Conservation (phyloP, 106 monocot species). For the Chionographis japonica region DNA sequence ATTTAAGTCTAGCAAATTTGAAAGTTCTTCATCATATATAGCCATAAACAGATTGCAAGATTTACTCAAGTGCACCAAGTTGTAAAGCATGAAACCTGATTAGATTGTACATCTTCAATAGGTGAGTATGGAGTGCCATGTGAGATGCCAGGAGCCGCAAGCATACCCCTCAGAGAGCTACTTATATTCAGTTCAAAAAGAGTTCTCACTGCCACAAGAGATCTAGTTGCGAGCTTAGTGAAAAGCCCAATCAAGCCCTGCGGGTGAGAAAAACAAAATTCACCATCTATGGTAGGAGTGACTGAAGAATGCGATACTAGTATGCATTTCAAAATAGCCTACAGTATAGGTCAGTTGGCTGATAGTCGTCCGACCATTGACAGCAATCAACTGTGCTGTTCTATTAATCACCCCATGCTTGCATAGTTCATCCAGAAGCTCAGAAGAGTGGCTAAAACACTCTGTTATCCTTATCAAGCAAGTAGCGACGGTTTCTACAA, state of each 20-base stretch:
- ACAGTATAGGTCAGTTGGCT: constrained; percentile 37
- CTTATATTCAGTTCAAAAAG: constrained; percentile 71
- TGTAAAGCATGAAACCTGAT: constrained; percentile 41
- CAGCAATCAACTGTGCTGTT: constrained; percentile 35
- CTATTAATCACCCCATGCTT: constrained; percentile 35
- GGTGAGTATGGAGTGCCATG: constrained; percentile 26
- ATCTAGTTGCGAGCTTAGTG: constrained; percentile 57
- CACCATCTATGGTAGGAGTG: no score
- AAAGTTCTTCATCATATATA: no score
- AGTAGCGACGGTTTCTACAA: constrained; percentile 64
- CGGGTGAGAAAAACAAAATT: background rate
- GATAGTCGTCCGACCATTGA: constrained; percentile 35
- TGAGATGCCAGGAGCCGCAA: constrained; percentile 38
- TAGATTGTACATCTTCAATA: constrained; percentile 25
- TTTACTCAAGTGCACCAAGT: background rate
- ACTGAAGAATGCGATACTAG: no score
- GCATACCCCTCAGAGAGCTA: constrained; percentile 39
- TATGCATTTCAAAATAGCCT: constrained; percentile 4
- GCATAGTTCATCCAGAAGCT: constrained; percentile 59
- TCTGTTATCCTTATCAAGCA: constrained; percentile 69
- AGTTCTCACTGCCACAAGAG: constrained; percentile 58
- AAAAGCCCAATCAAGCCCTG: constrained; percentile 82
- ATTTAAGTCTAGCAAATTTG: no score
- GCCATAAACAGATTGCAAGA: no score
- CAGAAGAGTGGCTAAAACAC: constrained; percentile 41